Percentiles rank a stretch among this genome's conserved stretches.
Evolutionary conservation across 257 asterid genomes (phyloP).

Genomic region (Anisodus acutangulus): DNA sequence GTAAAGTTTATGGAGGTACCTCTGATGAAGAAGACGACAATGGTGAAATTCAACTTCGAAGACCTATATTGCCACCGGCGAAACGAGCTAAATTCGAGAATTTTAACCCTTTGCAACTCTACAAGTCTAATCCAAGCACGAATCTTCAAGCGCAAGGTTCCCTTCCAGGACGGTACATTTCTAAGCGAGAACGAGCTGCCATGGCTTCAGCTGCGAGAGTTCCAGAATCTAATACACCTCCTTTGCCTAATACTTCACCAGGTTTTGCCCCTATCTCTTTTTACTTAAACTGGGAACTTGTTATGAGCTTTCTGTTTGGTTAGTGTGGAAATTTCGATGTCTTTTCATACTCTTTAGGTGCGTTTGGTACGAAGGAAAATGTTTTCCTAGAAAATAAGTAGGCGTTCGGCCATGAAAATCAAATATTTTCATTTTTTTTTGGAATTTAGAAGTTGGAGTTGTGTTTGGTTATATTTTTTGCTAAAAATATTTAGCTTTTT

Average conservation of each 20-base stretch:
- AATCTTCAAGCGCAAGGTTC: conserved; percentile 47
- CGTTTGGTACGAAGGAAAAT: too few relatives aligned
- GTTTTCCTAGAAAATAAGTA: too few relatives aligned
- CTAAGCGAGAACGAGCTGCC: conserved; percentile 81
- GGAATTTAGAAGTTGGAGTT: too few relatives aligned
- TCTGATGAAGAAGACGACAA: conserved; percentile 59
- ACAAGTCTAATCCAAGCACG: conserved; percentile 26
- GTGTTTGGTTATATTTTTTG: too few relatives aligned
- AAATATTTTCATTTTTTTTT: too few relatives aligned
- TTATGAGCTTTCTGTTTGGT: background rate
- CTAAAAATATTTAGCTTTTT: too few relatives aligned
- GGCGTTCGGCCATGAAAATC: too few relatives aligned
- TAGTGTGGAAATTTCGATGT: background rate
- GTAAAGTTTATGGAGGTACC: conserved; percentile 61
- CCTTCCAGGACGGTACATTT: conserved; percentile 74
- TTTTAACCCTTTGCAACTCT: conserved; percentile 17
- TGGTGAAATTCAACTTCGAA: conserved; percentile 15
- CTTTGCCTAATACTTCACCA: conserved; percentile 38
- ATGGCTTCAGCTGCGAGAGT: background rate
- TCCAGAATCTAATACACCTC: conserved; percentile 28
- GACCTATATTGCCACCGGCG: conserved; percentile 37
- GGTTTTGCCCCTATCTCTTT: conserved; percentile 39
- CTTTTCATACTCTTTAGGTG: background rate
- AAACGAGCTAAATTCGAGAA: conserved; percentile 48
- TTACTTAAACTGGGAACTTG: background rate